phyloP scores from a whole-genome alignment of 73 alveolate genomes.

The Durusdinium trenchii region DNA sequence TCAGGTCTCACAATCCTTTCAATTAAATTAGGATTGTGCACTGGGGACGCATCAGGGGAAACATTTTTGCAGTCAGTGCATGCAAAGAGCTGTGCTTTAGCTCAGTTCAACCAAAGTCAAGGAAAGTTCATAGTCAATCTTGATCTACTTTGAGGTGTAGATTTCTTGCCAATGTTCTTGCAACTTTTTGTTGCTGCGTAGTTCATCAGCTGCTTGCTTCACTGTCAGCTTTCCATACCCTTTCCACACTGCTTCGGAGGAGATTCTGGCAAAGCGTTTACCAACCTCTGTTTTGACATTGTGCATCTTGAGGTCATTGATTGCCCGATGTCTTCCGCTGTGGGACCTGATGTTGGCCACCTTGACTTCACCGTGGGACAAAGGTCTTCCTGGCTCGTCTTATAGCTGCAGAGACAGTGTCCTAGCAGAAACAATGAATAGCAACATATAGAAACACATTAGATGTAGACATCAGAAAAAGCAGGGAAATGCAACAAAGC shows the following conservation, averaged over 20 bases:
- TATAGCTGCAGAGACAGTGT: constrained; percentile 32
- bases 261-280: background rate
- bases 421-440: background rate
- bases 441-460: too few relatives aligned
- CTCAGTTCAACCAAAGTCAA: background rate
- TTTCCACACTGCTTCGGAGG: background rate
- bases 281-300: background rate
- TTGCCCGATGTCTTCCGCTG: background rate
- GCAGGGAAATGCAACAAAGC: background rate
- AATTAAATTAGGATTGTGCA: background rate
- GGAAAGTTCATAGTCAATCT: background rate
- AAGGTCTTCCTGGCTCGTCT: constrained; percentile 29
- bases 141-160: background rate
- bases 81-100: background rate
- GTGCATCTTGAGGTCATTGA: constrained; percentile 33
- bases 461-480: background rate
- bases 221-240: background rate
- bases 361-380: constrained; percentile 26
- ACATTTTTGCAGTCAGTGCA: background rate
- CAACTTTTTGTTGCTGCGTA: background rate
- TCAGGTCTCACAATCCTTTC: background rate
- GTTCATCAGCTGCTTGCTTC: background rate
- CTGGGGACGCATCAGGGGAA: background rate
- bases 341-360: background rate
- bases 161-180: background rate